These are phyloP conservation scores for Skeletonema menzelii DNA, from an alignment of 108 stramenopile genomes.

Conservation along the genomic window DNA sequence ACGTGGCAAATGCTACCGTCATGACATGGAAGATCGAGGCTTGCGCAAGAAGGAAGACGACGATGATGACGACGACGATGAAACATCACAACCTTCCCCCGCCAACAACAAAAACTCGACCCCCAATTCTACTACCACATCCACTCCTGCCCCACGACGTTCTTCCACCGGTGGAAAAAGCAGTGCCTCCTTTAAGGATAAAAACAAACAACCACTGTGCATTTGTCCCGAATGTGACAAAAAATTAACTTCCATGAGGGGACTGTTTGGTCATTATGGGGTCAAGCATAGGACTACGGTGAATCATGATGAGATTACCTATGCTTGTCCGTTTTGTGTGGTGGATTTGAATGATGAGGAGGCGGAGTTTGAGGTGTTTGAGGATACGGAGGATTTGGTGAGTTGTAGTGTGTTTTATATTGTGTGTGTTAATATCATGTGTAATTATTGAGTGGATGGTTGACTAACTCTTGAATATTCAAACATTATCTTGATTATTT, in stretches of 20 bases:
- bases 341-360: constrained; percentile 4
- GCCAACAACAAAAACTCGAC: background rate
- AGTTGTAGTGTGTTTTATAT: background rate
- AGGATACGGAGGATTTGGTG: background rate
- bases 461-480: background rate
- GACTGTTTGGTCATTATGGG: constrained; percentile 22
- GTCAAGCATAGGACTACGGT: background rate
- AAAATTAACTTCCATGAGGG: constrained; percentile 12
- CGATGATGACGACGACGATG: background rate
- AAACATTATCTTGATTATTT: background rate
- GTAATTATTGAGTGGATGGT: background rate
- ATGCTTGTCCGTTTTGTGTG: constrained; percentile 15
- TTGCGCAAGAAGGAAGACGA: background rate
- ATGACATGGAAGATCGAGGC: constrained; percentile 2
- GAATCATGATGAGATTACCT: constrained; percentile 10
- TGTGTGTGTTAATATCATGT: background rate
- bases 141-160: background rate
- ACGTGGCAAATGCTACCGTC: background rate
- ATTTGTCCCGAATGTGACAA: constrained; percentile 25
- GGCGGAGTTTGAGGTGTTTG: background rate
- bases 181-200: background rate
- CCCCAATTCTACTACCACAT: background rate
- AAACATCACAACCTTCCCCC: background rate
- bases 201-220: constrained; percentile 7
- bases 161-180: too few species aligned